These are phyloP conservation scores for Dictyophora rubrovolvata DNA, from an alignment of 768 basidiomycete genomes.

Conservation along the genomic window DNA sequence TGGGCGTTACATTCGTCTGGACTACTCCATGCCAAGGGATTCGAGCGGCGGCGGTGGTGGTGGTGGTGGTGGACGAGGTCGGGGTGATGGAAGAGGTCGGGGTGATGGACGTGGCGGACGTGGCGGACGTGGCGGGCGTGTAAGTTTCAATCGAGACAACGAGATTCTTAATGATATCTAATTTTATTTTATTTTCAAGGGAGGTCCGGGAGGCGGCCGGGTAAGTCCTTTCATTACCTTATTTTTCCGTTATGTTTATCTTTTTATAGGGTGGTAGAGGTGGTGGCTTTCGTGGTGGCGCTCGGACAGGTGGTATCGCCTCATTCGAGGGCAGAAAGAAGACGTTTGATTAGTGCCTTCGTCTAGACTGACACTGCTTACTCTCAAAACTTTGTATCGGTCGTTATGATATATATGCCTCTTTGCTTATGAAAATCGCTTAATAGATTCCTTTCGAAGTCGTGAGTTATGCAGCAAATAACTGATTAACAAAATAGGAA, in stretches of 20 bases:
- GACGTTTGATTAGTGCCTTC: conserved; percentile 32
- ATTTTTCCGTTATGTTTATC: conserved; percentile 8
- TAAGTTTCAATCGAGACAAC: conserved; percentile 28
- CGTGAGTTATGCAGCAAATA: too few relatives aligned
- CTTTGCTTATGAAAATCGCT: background rate
- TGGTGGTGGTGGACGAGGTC: conserved; percentile 27
- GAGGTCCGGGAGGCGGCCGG: conserved; percentile 28
- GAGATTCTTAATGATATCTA: conserved; percentile 17
- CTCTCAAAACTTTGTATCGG: background rate
- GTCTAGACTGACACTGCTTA: too few relatives aligned
- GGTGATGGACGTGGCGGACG: conserved; percentile 29
- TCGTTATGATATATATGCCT: background rate
- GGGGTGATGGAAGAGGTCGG: conserved; percentile 28
- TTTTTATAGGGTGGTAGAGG: conserved; percentile 27
- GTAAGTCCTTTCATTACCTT: conserved; percentile 22
- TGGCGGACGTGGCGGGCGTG: conserved; percentile 25
- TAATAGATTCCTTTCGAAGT: too few relatives aligned
- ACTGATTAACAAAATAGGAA: background rate
- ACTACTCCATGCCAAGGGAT: conserved; percentile 80
- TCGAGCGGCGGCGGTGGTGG: conserved; percentile 41
- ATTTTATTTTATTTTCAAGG: conserved; percentile 18
- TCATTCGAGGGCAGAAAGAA: conserved; percentile 59
- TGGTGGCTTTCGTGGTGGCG: conserved; percentile 31
- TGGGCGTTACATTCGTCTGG: conserved; percentile 72
- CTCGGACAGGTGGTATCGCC: conserved; percentile 56